A percentile compares a stretch with the other conserved stretches of the same genome.
phyloP scores from a whole-genome alignment of 805 yeast genomes.

The Candida tibetensis region DNA sequence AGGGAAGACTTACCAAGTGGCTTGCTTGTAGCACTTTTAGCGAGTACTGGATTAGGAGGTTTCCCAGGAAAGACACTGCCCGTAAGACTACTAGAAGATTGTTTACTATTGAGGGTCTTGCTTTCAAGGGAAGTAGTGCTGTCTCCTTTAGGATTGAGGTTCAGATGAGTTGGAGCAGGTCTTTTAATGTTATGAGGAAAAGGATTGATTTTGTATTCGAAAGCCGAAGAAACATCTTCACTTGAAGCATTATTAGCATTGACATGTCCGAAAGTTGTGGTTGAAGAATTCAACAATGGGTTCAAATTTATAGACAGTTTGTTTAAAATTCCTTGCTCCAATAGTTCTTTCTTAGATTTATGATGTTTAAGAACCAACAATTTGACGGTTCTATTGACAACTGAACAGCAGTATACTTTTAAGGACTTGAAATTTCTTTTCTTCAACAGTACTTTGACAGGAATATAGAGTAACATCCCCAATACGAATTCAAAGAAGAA shows the following conservation, averaged over 20 bases:
- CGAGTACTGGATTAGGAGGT: no score
- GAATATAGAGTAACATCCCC: conserved; percentile 53
- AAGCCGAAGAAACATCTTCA: conserved; percentile 6
- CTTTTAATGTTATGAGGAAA: conserved; percentile 3
- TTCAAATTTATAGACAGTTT: conserved; percentile 22
- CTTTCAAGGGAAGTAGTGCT: not conserved
- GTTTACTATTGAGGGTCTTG: no score
- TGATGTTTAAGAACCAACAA: conserved; percentile 44
- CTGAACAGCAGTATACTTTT: conserved; percentile 59
- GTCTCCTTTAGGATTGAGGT: not conserved
- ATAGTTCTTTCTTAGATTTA: conserved; percentile 32
- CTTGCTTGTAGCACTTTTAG: no score
- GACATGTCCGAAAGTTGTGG: conserved; percentile 12
- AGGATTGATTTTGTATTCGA: conserved; percentile 1
- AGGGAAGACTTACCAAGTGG: no score
- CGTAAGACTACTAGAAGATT: no score
- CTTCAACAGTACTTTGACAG: conserved; percentile 47
- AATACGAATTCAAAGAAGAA: conserved; percentile 56
- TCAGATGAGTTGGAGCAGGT: conserved; percentile 1
- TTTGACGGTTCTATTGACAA: conserved; percentile 58
- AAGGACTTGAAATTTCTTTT: conserved; percentile 41
- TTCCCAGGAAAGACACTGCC: no score
- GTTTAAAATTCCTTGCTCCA: conserved; percentile 29
- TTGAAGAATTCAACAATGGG: conserved; percentile 23
- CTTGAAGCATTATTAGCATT: not conserved